A percentile compares a stretch with the other conserved stretches of the same genome.
Evolutionary conservation across 331 rosid genomes (phyloP).

Genomic region (Pyracantha coccinea): DNA sequence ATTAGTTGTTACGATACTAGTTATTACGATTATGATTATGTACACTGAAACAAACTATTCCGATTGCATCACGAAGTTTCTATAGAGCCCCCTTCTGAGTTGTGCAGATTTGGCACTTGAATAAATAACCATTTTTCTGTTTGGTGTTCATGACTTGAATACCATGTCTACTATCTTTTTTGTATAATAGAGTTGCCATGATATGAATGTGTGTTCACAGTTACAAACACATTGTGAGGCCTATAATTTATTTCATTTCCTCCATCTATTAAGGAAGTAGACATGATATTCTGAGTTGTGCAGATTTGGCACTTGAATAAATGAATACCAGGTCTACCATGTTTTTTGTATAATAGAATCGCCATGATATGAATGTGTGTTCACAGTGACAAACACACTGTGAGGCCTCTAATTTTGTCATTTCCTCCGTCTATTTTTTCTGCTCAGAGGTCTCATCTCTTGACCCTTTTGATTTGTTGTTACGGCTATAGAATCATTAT

Average conservation of each 20-base stretch:
- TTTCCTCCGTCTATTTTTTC: background rate
- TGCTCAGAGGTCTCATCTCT: background rate
- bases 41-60: background rate
- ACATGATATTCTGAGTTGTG: too few species aligned
- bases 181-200: background rate
- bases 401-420: background rate
- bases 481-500: background rate
- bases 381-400: background rate
- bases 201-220: background rate
- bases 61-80: background rate
- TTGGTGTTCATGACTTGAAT: background rate
- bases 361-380: background rate
- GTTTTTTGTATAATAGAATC: background rate
- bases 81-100: background rate
- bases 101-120: background rate
- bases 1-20: background rate
- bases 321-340: background rate
- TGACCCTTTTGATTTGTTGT: background rate
- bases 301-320: too few species aligned
- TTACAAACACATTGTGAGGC: background rate
- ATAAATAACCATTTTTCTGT: background rate
- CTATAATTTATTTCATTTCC: background rate
- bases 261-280: background rate
- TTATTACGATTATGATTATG: too few species aligned
- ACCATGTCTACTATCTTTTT: background rate